A percentile compares a stretch with the other conserved stretches of the same genome.
These are phyloP conservation scores for Vitis labrusca DNA, from an alignment of 164 flowering plant genomes.

Conservation along the genomic window DNA sequence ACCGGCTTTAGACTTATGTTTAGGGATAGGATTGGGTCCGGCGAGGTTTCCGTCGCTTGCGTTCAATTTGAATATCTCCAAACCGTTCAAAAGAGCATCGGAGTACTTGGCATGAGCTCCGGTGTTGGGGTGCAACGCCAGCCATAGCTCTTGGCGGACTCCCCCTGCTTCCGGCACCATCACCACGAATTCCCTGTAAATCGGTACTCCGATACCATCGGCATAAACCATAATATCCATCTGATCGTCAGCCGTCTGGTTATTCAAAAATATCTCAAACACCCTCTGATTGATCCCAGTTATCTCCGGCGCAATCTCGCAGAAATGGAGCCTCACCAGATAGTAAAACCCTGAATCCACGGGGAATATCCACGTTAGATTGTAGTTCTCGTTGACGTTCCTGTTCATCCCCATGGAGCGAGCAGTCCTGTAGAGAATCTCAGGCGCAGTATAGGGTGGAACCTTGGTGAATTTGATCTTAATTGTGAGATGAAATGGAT, in stretches of 20 bases:
- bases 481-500: background rate
- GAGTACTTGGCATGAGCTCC: background rate
- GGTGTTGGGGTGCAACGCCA: background rate
- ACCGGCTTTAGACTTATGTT: no score
- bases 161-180: background rate
- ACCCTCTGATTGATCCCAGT: constrained; percentile 15
- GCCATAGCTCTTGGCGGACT: background rate
- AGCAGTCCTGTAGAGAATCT: constrained; percentile 12
- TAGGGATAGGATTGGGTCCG: background rate
- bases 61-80: constrained; percentile 5
- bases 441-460: constrained; percentile 11
- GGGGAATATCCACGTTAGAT: constrained; percentile 28
- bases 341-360: constrained; percentile 32
- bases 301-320: constrained; percentile 15
- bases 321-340: constrained; percentile 37
- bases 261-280: constrained; percentile 24
- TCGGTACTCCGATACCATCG: constrained; percentile 16
- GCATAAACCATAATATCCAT: constrained; percentile 20
- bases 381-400: constrained; percentile 6
- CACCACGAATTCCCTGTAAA: constrained; percentile 26
- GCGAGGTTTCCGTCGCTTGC: background rate
- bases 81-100: constrained; percentile 6
- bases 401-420: constrained; percentile 9
- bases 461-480: background rate
- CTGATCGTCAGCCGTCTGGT: constrained; percentile 14